Evolutionary conservation across 2,329 filamentous ascomycete species (phyloP).

Genomic region (Lachnellula occidentalis): DNA sequence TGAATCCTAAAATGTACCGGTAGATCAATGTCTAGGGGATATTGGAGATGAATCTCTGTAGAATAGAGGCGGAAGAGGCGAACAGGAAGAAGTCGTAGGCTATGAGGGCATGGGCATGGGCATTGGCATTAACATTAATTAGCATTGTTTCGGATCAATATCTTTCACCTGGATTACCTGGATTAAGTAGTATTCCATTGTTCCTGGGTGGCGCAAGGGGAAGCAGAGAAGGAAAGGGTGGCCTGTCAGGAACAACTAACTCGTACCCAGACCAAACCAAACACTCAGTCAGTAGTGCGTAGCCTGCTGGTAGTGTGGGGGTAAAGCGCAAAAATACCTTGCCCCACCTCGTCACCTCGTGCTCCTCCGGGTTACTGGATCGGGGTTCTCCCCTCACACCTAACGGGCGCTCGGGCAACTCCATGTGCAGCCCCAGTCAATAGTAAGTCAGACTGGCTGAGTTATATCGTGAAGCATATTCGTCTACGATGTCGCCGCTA

Average conservation of each 20-base stretch:
- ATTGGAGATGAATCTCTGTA: not conserved
- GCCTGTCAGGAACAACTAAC: not conserved
- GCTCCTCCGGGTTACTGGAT: conserved; percentile 14
- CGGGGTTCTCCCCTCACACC: not conserved
- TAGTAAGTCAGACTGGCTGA: not conserved
- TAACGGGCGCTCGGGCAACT: conserved; percentile 1
- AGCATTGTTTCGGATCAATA: conserved; percentile 6
- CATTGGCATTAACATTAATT: conserved; percentile 6
- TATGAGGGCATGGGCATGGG: conserved; percentile 1
- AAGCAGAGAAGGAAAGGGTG: not conserved
- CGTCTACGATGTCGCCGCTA: conserved; percentile 3
- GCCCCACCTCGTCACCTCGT: conserved; percentile 20
- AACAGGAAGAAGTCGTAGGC: conserved; percentile 2
- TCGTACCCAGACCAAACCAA: not conserved
- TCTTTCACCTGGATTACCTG: conserved; percentile 1
- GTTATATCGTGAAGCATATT: conserved; percentile 12
- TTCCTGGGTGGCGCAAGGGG: conserved; percentile 19
- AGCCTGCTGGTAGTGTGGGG: conserved; percentile 11
- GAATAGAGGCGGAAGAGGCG: not conserved
- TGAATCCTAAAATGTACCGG: not conserved
- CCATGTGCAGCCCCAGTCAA: not conserved
- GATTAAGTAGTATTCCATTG: conserved; percentile 20
- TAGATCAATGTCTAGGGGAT: not conserved
- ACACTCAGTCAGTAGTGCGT: conserved; percentile 2
- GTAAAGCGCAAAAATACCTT: conserved; percentile 10